phyloP scores from a whole-genome alignment of 306 rosid genomes.

The Cicer bijugum region DNA sequence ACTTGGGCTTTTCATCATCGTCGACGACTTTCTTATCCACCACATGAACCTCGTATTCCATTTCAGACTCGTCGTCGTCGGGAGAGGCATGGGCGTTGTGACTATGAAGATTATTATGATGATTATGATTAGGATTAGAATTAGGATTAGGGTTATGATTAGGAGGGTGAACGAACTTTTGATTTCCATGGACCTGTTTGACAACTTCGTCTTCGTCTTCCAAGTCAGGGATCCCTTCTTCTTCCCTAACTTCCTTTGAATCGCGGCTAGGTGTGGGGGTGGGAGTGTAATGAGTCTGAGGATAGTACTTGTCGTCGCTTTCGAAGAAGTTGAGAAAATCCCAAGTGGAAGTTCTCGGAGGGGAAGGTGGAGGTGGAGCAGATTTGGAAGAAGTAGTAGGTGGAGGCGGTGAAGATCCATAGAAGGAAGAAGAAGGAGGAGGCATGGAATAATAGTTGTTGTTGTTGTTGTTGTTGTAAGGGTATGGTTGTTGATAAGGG shows the following conservation, averaged over 20 bases:
- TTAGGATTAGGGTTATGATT: not conserved
- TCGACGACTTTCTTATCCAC: slow-evolving; percentile 67
- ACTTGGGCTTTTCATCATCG: slow-evolving; percentile 48
- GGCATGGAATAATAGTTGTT: slow-evolving; percentile 32
- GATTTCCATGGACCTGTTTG: slow-evolving; percentile 75
- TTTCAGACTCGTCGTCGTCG: slow-evolving; percentile 21
- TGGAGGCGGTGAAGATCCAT: slow-evolving; percentile 47
- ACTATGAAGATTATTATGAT: too few relatives aligned
- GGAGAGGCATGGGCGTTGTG: not conserved
- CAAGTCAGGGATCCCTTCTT: slow-evolving; percentile 96
- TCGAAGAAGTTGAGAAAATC: slow-evolving; percentile 76
- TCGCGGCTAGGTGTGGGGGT: slow-evolving; percentile 84
- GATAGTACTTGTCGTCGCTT: slow-evolving; percentile 51
- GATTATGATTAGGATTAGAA: not conserved
- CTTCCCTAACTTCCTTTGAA: slow-evolving; percentile 82
- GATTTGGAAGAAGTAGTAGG: slow-evolving; percentile 59
- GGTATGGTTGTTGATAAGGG: slow-evolving; percentile 25
- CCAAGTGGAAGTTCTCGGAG: slow-evolving; percentile 77
- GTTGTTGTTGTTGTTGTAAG: slow-evolving; percentile 3
- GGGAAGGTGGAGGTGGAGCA: slow-evolving; percentile 84
- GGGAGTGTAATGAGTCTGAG: slow-evolving; percentile 59
- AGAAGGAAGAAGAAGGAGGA: slow-evolving; percentile 36
- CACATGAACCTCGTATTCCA: slow-evolving; percentile 54
- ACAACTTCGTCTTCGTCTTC: slow-evolving; percentile 93
- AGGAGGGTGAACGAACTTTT: slow-evolving; percentile 55